Conservation (phyloP, 2,329 filamentous ascomycete species). For the Aspergillus pseudoglaucus region DNA sequence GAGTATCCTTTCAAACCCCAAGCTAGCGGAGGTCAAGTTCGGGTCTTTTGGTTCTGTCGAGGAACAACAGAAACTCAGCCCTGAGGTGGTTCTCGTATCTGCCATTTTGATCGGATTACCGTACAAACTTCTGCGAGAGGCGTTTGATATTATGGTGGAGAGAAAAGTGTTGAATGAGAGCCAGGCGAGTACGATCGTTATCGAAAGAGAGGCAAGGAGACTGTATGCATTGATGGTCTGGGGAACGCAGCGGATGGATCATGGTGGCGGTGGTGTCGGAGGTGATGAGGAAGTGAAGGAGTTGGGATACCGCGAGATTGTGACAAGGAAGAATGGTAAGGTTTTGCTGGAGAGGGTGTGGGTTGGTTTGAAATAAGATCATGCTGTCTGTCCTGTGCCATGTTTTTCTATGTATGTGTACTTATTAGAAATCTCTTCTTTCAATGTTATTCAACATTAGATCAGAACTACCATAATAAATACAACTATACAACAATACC, state of each 20-base stretch:
- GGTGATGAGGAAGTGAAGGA: slow-evolving; percentile 8
- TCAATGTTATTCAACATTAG: not conserved
- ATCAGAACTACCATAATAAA: not conserved
- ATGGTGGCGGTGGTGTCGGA: not conserved
- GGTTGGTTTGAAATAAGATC: slow-evolving; percentile 7
- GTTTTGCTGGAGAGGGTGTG: slow-evolving; percentile 10
- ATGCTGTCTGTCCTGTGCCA: not conserved
- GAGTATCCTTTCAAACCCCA: slow-evolving; percentile 8
- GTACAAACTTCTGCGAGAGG: slow-evolving; percentile 15
- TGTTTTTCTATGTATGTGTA: not conserved
- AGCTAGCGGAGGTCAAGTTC: slow-evolving; percentile 17
- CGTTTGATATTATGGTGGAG: slow-evolving; percentile 14
- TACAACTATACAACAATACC: slow-evolving; percentile 50
- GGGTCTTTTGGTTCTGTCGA: slow-evolving; percentile 12
- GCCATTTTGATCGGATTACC: slow-evolving; percentile 23
- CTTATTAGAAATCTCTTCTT: not conserved
- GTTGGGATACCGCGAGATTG: slow-evolving; percentile 18
- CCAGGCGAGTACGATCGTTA: slow-evolving; percentile 16
- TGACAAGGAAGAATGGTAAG: not conserved
- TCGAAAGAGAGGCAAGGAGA: slow-evolving; percentile 25
- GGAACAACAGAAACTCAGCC: slow-evolving; percentile 7
- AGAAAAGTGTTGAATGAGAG: slow-evolving; percentile 8
- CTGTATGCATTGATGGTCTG: slow-evolving; percentile 12
- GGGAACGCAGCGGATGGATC: not conserved
- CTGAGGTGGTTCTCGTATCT: slow-evolving; percentile 15